Evolutionary conservation across 495 filamentous ascomycete species (phyloP).

Genomic region (Diplogelasinospora grovesii): DNA sequence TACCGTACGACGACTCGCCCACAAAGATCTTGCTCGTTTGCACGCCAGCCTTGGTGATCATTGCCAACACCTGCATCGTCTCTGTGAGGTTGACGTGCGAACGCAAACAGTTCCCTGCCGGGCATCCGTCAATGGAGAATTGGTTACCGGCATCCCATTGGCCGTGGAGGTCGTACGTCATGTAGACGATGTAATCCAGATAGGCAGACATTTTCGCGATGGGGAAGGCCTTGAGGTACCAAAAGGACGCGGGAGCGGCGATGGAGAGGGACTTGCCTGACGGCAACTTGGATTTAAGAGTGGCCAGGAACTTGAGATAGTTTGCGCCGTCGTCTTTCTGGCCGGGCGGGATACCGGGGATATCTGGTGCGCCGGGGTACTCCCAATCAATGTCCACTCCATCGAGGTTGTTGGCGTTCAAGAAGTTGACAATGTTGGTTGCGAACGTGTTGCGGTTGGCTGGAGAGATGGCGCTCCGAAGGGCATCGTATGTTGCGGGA

Average conservation of each 20-base stretch:
- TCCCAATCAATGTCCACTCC: constrained; percentile 29
- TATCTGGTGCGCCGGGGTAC: constrained; percentile 30
- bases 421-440: constrained; percentile 18
- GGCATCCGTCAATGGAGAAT: constrained; percentile 23
- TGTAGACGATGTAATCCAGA: constrained; percentile 27
- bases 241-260: constrained; percentile 23
- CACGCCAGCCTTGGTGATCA: constrained; percentile 46
- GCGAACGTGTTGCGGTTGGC: constrained; percentile 18
- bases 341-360: constrained; percentile 19
- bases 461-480: constrained; percentile 17
- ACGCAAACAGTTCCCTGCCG: constrained; percentile 33
- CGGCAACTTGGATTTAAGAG: constrained; percentile 9
- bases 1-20: constrained; percentile 30
- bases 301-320: constrained; percentile 10
- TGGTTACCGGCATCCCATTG: constrained; percentile 13
- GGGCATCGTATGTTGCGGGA: constrained; percentile 16
- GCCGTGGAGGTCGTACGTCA: constrained; percentile 28
- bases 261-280: constrained; percentile 22
- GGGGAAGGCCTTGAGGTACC: constrained; percentile 15
- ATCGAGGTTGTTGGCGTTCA: constrained; percentile 20
- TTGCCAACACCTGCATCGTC: constrained; percentile 30
- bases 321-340: constrained; percentile 10
- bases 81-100: constrained; percentile 42
- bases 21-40: constrained; percentile 32
- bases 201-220: constrained; percentile 16